Evolutionary conservation across 768 basidiomycete species (phyloP), one percentile per base, ranked within the genome.

Genomic region (Favolaschia claudopus): DNA sequence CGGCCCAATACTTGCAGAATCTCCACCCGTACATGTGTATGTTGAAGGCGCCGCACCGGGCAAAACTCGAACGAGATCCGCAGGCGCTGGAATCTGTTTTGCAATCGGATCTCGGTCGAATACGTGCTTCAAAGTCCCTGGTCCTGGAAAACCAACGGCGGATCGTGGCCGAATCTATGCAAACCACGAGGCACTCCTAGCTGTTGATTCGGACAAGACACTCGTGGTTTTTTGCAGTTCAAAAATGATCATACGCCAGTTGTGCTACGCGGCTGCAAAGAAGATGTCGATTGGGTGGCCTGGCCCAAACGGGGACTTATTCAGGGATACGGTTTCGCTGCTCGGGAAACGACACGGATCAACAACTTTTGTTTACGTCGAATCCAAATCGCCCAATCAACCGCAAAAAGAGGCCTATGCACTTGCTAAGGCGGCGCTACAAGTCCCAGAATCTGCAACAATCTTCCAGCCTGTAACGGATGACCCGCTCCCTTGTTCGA

Each of bases 161-260:
- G 44, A 56, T 31, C 2, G 67, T 14, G 52, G 20, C 2, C n/a
- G 52, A 2, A 22, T 44, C 22, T 54, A 32, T 38, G 40, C 52
- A 22, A 54, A 43, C 28, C 33, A 32, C 15, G 40, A 54, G 25
- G 52, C 40, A 4, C 29, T 54, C 3, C 40, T 2, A 5, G 22
- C 14, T 27, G 28, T 47, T 1, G n/a, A 40, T 4, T n/a, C 25
- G 1, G 39, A 37, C 20, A 19, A 32, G 22, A 48, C 55, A 13
- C 27, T 38, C 1, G 37, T 56, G 1, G 48, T 56, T 4, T 56
- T 47, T 19, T 56, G 55, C 25, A 40, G 36, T 2, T 56, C 55
- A 22, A 55, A 55, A 24, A 25, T 31, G 22, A 36, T 46, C 33
- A 46, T 55, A 17, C 32, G 54, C 5, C 45, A 47, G 20, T 19